Percentiles rank a stretch among this genome's conserved stretches.
Evolutionary conservation across 768 basidiomycete species (phyloP).

Genomic region (Leccinellum luteum): DNA sequence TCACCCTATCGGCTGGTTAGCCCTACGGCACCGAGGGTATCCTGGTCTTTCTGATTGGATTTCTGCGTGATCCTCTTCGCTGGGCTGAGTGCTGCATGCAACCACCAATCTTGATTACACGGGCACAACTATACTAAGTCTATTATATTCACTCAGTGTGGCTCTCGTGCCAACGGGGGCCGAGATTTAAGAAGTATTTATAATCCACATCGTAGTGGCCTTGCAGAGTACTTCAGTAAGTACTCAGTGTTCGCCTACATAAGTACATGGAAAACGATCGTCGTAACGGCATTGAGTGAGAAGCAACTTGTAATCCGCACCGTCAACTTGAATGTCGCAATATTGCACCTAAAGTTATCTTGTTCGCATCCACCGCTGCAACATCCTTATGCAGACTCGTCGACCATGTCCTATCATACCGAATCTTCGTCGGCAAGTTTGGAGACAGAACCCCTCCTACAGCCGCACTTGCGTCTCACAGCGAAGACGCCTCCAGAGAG

Average conservation of each 20-base stretch:
- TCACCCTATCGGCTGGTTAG: neutral
- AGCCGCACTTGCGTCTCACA: neutral
- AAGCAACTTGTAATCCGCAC: no score
- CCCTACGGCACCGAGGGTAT: neutral
- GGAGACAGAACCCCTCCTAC: constrained; percentile 25
- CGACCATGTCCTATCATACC: constrained; percentile 2
- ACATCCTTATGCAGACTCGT: neutral
- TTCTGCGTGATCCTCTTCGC: neutral
- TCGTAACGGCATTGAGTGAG: neutral
- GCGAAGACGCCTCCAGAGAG: neutral
- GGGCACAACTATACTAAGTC: no score
- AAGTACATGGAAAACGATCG: no score
- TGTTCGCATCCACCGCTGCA: no score
- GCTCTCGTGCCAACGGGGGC: neutral
- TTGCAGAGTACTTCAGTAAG: no score
- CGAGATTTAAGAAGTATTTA: neutral
- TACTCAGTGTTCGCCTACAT: no score
- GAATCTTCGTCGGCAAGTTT: neutral
- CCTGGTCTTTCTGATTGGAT: neutral
- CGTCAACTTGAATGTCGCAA: no score
- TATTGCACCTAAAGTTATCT: neutral
- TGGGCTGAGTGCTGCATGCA: neutral
- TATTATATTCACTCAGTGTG: no score
- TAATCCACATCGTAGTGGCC: no score
- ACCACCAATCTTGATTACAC: no score